These are phyloP conservation scores for Candida tibetensis DNA, from an alignment of 805 yeast genomes.

Conservation along the genomic window DNA sequence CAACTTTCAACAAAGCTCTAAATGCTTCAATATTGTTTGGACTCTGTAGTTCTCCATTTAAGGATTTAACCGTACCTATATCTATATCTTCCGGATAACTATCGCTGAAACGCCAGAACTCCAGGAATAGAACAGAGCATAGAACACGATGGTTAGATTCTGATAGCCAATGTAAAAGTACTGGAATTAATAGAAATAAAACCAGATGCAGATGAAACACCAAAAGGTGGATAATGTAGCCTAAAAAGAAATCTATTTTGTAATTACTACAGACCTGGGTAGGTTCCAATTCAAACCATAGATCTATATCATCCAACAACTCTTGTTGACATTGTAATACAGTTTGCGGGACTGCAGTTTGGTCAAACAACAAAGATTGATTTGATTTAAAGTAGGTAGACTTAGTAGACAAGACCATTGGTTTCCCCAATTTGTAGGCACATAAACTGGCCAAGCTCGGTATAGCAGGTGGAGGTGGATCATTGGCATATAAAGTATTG, in stretches of 20 bases:
- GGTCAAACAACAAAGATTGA: conserved; percentile 24
- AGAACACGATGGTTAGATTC: conserved; percentile 9
- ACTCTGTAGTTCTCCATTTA: conserved; percentile 12
- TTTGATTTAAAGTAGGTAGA: conserved; percentile 33
- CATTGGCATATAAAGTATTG: conserved; percentile 7
- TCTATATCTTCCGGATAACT: conserved; percentile 13
- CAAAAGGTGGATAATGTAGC: conserved; percentile 34
- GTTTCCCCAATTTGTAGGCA: conserved; percentile 29
- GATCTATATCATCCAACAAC: conserved; percentile 34
- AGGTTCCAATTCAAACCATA: conserved; percentile 37
- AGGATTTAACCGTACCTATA: conserved; percentile 8
- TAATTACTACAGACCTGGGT: conserved; percentile 16
- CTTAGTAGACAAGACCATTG: conserved; percentile 32
- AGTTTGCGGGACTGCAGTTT: conserved; percentile 23
- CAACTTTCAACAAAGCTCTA: conserved; percentile 25
- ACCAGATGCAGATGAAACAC: conserved; percentile 33
- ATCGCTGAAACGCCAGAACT: conserved; percentile 21
- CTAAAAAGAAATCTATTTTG: conserved; percentile 26
- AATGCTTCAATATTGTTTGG: conserved; percentile 14
- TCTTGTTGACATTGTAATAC: conserved; percentile 20
- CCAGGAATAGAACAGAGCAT: conserved; percentile 15
- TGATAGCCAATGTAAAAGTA: conserved; percentile 36
- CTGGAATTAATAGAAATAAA: conserved; percentile 33
- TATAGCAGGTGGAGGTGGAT: not conserved
- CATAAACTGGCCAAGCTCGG: conserved; percentile 22